Base-by-base conservation (phyloP, 192 early-diverging fungal genomes). In the Coemansia sp. region DNA sequence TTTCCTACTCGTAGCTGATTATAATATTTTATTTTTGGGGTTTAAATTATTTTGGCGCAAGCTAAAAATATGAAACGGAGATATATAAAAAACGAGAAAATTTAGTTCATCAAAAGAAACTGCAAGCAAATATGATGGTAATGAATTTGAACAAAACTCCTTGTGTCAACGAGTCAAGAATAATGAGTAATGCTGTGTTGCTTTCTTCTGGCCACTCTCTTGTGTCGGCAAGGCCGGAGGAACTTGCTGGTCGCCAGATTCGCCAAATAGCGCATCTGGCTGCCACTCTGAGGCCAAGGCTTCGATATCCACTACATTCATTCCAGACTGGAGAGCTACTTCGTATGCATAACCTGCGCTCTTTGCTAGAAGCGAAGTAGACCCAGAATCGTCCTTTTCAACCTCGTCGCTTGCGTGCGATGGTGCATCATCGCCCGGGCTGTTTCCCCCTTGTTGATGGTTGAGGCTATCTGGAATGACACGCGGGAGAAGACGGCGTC, bases 291-390 rank as follows among this genome's bases (percentile, higher is more conserved):
- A 19, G 4, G 62, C 68, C 26, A 70, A 41, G n/a, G 67, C 68
- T 54, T 81, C 79, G 10, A 76, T 68, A 23, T 74, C 70, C 1
- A 81, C 39, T 16, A 70, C 44, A 57, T 81, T 81, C 70, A 74
- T 65, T 8, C 79, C 79, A 3, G 40, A 15, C n/a, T 67, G 65
- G 16, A 82, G 61, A 8, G 74, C 71, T 18, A 82, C 66, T 21
- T 82, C 74, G 32, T 66, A 82, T 11, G 74, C 79, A 45, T 76
- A 76, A 65, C 63, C 70, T 16, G 79, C 64, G 57, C 68, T 76
- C 61, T 74, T 76, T 23, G 62, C 45, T 56, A 82, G 66, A 16
- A 61, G 21, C 4, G 70, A 52, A 6, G 70, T 23, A 10, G 61
- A 9, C 9, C 43, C 38, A 6, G 58, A 5, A 2, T 72, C 75